Percentiles rank a stretch among this genome's conserved stretches.
These are phyloP conservation scores for Rhizophagus clarus DNA, from an alignment of 192 early-diverging fungal species.

Conservation along the genomic window DNA sequence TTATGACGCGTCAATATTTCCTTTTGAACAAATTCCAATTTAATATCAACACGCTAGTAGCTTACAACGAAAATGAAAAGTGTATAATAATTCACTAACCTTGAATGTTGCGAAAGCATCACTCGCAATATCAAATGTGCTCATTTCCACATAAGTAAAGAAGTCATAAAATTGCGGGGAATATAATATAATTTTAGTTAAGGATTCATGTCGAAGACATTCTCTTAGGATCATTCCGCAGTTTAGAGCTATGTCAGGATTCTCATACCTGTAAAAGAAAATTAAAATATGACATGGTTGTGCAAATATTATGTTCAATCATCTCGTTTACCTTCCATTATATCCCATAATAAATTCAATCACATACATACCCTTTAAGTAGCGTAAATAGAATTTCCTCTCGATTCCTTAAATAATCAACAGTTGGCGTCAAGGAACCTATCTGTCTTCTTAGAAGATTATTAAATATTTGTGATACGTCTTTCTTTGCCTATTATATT, in stretches of 20 bases:
- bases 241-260: conserved; percentile 94
- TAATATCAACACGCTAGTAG: neutral
- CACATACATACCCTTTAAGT: conserved; percentile 66
- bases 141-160: conserved; percentile 94
- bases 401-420: conserved; percentile 88
- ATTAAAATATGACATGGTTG: neutral
- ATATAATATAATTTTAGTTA: conserved; percentile 84
- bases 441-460: conserved; percentile 94
- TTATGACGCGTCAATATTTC: conserved; percentile 97
- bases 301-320: neutral
- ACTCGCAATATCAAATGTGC: conserved; percentile 97
- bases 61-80: too few species aligned
- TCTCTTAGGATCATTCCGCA: conserved; percentile 98
- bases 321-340: neutral
- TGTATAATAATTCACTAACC: conserved; percentile 40
- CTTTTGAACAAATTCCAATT: conserved; percentile 37
- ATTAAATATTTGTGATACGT: conserved; percentile 97
- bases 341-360: neutral
- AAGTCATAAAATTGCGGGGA: conserved; percentile 91
- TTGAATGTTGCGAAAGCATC: conserved; percentile 99
- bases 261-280: conserved; percentile 74
- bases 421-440: conserved; percentile 92
- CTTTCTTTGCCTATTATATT: conserved; percentile 82
- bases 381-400: conserved; percentile 84
- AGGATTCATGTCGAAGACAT: conserved; percentile 91